Evolutionary conservation across 2,329 filamentous ascomycete genomes (phyloP).

Genomic region (Metarhizium robertsii): DNA sequence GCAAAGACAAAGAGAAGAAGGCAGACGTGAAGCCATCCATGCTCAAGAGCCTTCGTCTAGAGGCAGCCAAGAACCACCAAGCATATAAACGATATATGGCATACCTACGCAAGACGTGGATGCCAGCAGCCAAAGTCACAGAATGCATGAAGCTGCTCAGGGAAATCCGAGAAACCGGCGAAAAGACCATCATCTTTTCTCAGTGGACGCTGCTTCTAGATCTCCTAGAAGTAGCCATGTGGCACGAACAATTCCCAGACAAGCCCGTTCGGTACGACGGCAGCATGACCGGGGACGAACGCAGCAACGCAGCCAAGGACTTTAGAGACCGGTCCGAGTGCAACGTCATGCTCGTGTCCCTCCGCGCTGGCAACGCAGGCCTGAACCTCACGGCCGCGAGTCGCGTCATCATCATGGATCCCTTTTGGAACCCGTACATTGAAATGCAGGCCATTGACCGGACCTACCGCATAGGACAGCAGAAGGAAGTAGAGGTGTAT

Average conservation of each 20-base stretch:
- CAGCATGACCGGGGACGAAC: constrained; percentile 58
- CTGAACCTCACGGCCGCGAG: constrained; percentile 78
- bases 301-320: constrained; percentile 58
- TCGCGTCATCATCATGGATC: constrained; percentile 83
- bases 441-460: constrained; percentile 90
- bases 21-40: constrained; percentile 40
- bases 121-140: constrained; percentile 74
- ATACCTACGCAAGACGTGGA: constrained; percentile 59
- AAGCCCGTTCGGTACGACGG: constrained; percentile 70
- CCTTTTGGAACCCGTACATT: constrained; percentile 90
- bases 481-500: constrained; percentile 65
- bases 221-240: constrained; percentile 62
- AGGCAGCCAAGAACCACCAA: constrained; percentile 52
- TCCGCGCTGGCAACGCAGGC: constrained; percentile 74
- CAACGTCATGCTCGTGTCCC: constrained; percentile 71
- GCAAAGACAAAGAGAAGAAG: constrained; percentile 30
- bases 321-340: constrained; percentile 57
- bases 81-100: constrained; percentile 61
- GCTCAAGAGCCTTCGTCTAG: constrained; percentile 56
- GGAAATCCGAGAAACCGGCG: constrained; percentile 50
- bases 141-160: constrained; percentile 66
- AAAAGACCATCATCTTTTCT: constrained; percentile 67
- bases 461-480: constrained; percentile 79
- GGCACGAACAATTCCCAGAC: constrained; percentile 50
- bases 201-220: constrained; percentile 72